These are phyloP conservation scores for Ogataea hybrid DNA, from an alignment of 1,139 yeast species.

Conservation along the genomic window DNA sequence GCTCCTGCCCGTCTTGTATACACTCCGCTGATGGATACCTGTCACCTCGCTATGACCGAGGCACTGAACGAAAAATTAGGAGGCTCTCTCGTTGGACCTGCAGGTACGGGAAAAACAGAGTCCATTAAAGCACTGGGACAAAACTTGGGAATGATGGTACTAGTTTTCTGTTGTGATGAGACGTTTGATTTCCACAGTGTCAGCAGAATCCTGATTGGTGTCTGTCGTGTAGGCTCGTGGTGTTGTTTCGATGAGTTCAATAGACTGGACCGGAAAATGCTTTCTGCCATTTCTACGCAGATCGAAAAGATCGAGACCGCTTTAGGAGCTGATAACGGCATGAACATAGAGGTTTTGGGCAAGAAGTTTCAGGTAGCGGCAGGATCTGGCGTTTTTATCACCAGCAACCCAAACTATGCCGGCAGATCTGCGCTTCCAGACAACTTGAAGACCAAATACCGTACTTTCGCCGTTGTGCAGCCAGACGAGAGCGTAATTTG, in stretches of 20 bases:
- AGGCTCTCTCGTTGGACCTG: conserved; percentile 96
- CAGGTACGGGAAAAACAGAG: conserved; percentile 98
- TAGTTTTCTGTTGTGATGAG: conserved; percentile 91
- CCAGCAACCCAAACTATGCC: conserved; percentile 89
- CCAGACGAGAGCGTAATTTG: conserved; percentile 75
- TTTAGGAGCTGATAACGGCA: conserved; percentile 28
- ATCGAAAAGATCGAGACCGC: conserved; percentile 70
- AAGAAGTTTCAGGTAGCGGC: conserved; percentile 42
- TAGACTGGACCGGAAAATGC: conserved; percentile 64
- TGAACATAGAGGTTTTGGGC: conserved; percentile 49
- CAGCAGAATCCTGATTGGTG: conserved; percentile 74
- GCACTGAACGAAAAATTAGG: conserved; percentile 75
- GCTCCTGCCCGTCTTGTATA: conserved; percentile 70
- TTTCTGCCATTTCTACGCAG: conserved; percentile 86
- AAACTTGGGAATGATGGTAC: conserved; percentile 74
- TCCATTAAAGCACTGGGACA: conserved; percentile 83
- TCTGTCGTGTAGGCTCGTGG: conserved; percentile 88
- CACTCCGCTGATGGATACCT: conserved; percentile 68
- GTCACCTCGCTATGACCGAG: conserved; percentile 69
- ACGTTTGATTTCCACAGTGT: conserved; percentile 81
- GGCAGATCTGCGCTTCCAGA: conserved; percentile 87
- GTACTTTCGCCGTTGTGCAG: conserved; percentile 68
- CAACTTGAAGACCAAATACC: conserved; percentile 74
- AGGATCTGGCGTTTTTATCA: conserved; percentile 75
- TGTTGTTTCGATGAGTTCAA: conserved; percentile 97